Evolutionary conservation across 768 basidiomycete species (phyloP), one percentile per base, ranked within the genome.

Genomic region (Mycena chlorophos): DNA sequence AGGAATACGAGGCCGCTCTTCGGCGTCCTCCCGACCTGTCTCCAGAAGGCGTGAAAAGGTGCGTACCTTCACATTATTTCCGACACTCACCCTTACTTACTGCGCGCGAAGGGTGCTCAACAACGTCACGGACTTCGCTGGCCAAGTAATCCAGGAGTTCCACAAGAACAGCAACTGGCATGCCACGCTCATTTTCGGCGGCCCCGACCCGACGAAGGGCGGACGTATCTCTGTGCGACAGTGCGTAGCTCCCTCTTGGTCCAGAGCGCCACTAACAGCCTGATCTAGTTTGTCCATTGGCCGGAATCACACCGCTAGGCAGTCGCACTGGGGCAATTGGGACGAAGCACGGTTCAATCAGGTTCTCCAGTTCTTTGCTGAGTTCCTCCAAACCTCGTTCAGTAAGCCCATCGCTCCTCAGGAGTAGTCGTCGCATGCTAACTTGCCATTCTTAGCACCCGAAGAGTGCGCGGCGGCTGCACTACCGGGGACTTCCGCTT

Each of bases 321-420:
- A 46, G 8, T 25, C 30, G 1, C 25, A 31, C 5, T 0, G 16
- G 2, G 25, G 26, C 1, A 38, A 38, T 10, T n/a, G n/a, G n/a
- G 37, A 46, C 1, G 20, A 8, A 2, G 40, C 37, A 40, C 20
- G 29, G 1, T 55, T 42, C 29, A 10, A n/a, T 1, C 23, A 26
- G 4, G 20, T 57, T 2, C 5, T 47, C 4, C 30, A n/a, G 1
- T 51, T 27, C 3, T 40, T 34, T 13, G 38, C 5, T 16, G 55
- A 31, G 3, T 57, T 46, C 26, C 25, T 57, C 17, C 29, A 37
- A 2, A 52, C 40, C 19, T 26, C 43, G n/a, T 57, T 20, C 43
- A 57, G 55, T 57, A 31, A 43, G 55, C 52, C n/a, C n/a, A n/a
- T 5, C 16, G 13, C 23, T 23, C 8, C 20, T 43, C 17, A 34